These are phyloP conservation scores for Pelargonium nanum DNA, from an alignment of 345 rosid genomes.

Conservation along the genomic window DNA sequence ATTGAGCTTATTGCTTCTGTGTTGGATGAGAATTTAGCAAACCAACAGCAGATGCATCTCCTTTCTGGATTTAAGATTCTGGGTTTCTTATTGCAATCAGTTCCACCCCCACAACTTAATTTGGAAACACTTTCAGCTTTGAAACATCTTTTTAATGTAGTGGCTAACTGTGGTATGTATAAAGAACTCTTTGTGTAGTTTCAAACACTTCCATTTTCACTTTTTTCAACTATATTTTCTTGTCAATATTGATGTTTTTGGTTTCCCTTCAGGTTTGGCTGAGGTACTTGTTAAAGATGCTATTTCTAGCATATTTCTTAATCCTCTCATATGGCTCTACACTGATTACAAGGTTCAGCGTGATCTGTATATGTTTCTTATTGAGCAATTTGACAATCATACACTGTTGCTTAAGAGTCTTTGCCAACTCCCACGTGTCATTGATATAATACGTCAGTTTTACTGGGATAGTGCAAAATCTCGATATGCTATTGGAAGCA, in stretches of 20 bases:
- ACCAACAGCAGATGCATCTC: slow-evolving; percentile 90
- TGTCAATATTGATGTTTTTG: slow-evolving; percentile 3
- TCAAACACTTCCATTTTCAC: not conserved
- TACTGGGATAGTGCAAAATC: slow-evolving; percentile 72
- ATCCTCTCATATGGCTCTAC: slow-evolving; percentile 79
- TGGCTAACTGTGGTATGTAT: slow-evolving; percentile 63
- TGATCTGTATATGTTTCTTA: slow-evolving; percentile 85
- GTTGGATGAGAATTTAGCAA: slow-evolving; percentile 80
- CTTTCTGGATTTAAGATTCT: slow-evolving; percentile 82
- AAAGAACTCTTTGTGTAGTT: slow-evolving; percentile 8
- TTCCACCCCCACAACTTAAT: slow-evolving; percentile 81
- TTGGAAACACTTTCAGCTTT: slow-evolving; percentile 81
- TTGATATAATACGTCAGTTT: slow-evolving; percentile 67
- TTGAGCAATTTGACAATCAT: slow-evolving; percentile 79
- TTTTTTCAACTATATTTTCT: not conserved
- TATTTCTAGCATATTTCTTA: slow-evolving; percentile 73
- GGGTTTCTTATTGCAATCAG: slow-evolving; percentile 84
- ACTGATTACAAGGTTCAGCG: slow-evolving; percentile 83
- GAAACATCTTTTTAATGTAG: slow-evolving; percentile 71
- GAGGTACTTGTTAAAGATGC: slow-evolving; percentile 81
- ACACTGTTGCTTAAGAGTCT: slow-evolving; percentile 64
- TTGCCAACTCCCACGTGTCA: slow-evolving; percentile 65
- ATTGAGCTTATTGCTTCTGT: slow-evolving; percentile 90
- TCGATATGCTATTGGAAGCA: slow-evolving; percentile 54
- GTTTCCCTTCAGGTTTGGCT: slow-evolving; percentile 44